These are phyloP conservation scores for Cutaneotrichosporon mucoides DNA, from an alignment of 1,284 basidiomycete species.

Conservation along the genomic window DNA sequence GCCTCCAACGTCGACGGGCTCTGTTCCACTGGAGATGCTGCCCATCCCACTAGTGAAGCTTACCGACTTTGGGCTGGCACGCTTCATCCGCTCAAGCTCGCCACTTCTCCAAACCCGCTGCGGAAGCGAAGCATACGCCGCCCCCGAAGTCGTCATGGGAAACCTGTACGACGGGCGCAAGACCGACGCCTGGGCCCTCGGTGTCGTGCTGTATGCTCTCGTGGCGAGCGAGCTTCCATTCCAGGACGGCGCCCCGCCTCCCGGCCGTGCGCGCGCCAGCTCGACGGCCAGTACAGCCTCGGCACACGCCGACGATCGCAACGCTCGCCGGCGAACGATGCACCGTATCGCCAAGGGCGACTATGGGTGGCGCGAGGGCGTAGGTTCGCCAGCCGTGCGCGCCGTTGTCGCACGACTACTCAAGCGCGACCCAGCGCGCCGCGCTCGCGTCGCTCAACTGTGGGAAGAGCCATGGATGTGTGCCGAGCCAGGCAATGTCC, in stretches of 20 bases:
- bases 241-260: constrained; percentile 26
- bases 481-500: constrained; percentile 30
- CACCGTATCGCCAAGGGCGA: constrained; percentile 74
- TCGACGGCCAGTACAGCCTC: constrained; percentile 9
- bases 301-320: constrained; percentile 6
- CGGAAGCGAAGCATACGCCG: constrained; percentile 86
- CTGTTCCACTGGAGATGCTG: constrained; percentile 46
- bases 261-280: constrained; percentile 19
- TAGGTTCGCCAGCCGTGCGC: constrained; percentile 34
- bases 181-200: constrained; percentile 86
- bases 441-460: constrained; percentile 59
- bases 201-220: constrained; percentile 75
- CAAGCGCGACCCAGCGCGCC: constrained; percentile 62
- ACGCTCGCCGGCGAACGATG: constrained; percentile 41
- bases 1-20: constrained; percentile 34
- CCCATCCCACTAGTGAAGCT: constrained; percentile 71
- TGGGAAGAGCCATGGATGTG: constrained; percentile 67
- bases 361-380: constrained; percentile 59
- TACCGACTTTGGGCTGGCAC: constrained; percentile 84
- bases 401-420: constrained; percentile 61
- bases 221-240: constrained; percentile 58
- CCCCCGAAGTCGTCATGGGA: constrained; percentile 80
- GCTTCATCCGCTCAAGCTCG: constrained; percentile 68
- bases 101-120: constrained; percentile 80
- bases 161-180: constrained; percentile 74